Evolutionary conservation across 2,329 filamentous ascomycete genomes (phyloP), one percentile per base, ranked within the genome.

Genomic region (Trichoderma oligosporum): DNA sequence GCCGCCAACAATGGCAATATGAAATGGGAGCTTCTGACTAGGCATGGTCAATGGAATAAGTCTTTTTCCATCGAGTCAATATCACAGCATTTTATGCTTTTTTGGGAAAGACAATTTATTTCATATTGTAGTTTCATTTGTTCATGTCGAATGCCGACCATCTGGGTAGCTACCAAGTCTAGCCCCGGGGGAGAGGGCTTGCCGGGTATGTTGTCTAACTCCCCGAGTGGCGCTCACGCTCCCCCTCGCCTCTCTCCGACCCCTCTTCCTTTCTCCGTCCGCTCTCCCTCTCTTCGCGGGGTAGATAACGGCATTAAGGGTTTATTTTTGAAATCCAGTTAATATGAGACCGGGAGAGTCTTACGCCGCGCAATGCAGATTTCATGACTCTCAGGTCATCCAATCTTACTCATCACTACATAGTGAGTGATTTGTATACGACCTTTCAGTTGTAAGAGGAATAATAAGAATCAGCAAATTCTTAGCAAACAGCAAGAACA

Each of bases 1-100:
- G 31, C 51, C 51, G 20, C 51, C 51, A 36, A 54, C 39, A n/a
- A 54, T 24, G n/a, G 51, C 51, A n/a, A 54, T 45, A 29, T 54
- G 51, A 12, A 54, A 54, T 6, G 39, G 51, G 29, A 54, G 39
- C 39, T 54, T 54, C 20, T 54, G 51, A 14, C 51, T 54, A 14
- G 51, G 51, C 51, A 54, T 54, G 7, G 24, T 54, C n/a, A n/a
- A 24, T 14, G 9, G 22, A 29, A 27, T 18, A 16, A 35, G 20
- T 8, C 3, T 44, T 33, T 20, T 33, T 35, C n/a, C 20, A n/a
- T 9, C 41, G 45, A 3, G 31, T 20, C 31, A 20, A 11, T 25
- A 36, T 12, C 14, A 8, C 33, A 36, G 14, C 22, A 25, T 24
- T 25, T 35, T 54, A 27, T 14, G n/a, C 27, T 53, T 27, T 27